phyloP scores from a whole-genome alignment of 164 flowering plant species.

The Euptelea pleiosperma region DNA sequence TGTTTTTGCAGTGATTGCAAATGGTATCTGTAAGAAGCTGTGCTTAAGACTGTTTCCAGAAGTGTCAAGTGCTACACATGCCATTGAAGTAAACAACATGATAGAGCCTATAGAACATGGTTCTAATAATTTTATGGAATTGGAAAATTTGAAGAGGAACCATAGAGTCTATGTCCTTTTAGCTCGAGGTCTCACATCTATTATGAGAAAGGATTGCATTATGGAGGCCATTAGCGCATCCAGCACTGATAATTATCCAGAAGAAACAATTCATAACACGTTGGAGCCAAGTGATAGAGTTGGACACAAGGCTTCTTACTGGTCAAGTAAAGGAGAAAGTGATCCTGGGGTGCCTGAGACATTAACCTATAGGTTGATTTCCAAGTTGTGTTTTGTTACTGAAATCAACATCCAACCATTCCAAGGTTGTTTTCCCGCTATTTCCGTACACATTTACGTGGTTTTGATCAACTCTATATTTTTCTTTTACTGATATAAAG shows the following conservation, averaged over 20 bases:
- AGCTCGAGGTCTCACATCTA: slow-evolving; percentile 36
- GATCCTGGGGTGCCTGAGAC: slow-evolving; percentile 62
- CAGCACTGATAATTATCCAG: slow-evolving; percentile 83
- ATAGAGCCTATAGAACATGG: slow-evolving; percentile 23
- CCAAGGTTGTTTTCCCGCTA: slow-evolving; percentile 45
- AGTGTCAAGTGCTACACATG: slow-evolving; percentile 31
- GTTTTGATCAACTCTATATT: neutral
- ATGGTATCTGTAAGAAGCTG: slow-evolving; percentile 55
- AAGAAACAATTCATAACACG: slow-evolving; percentile 67
- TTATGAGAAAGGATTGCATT: slow-evolving; percentile 33
- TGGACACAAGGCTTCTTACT: slow-evolving; percentile 51
- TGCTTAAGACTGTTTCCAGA: slow-evolving; percentile 64
- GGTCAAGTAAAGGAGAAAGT: slow-evolving; percentile 88
- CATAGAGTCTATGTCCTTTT: slow-evolving; percentile 58
- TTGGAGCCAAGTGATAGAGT: slow-evolving; percentile 48
- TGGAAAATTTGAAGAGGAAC: slow-evolving; percentile 39
- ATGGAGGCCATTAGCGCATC: slow-evolving; percentile 62
- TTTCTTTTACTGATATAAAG: neutral
- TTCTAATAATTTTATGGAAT: slow-evolving; percentile 31
- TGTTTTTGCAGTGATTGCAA: slow-evolving; percentile 59
- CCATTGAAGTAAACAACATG: slow-evolving; percentile 23
- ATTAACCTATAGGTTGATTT: slow-evolving; percentile 49
- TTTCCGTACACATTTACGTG: neutral
- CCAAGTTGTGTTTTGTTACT: slow-evolving; percentile 54
- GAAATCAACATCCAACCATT: slow-evolving; percentile 74